A percentile compares a stretch with the other conserved stretches of the same genome.
Conservation (phyloP, 1,284 basidiomycete species). For the Leccinum angustisporum region DNA sequence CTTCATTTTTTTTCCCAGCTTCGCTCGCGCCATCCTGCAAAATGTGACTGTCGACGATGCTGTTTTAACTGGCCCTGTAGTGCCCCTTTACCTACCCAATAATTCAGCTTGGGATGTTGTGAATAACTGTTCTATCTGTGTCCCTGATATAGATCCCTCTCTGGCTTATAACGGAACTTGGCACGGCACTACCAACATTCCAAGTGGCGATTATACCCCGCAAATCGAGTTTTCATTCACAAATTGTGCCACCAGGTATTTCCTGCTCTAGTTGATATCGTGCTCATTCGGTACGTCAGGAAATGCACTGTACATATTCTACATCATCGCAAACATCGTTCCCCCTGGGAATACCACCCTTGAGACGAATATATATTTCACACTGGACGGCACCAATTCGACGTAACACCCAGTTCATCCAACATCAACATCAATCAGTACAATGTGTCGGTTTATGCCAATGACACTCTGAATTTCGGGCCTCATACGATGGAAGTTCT, state of each 20-base stretch:
- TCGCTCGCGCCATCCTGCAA: neutral
- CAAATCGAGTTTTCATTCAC: neutral
- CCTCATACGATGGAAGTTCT: neutral
- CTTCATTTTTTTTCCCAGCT: neutral
- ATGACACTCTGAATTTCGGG: neutral
- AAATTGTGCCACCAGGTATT: neutral
- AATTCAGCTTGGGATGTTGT: neutral
- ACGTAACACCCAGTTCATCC: neutral
- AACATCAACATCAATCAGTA: neutral
- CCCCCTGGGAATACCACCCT: no score
- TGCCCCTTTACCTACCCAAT: neutral
- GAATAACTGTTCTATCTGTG: neutral
- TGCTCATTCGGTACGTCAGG: neutral
- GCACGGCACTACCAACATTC: neutral
- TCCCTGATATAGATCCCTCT: neutral
- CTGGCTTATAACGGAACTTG: neutral
- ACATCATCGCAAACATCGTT: neutral
- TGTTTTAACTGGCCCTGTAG: neutral
- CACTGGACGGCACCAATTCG: neutral
- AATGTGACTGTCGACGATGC: neutral
- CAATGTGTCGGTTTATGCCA: neutral
- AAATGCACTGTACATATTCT: neutral
- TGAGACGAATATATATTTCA: neutral
- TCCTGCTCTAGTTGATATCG: neutral
- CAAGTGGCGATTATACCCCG: neutral